Evolutionary conservation across 495 filamentous ascomycete species (phyloP), one percentile per base, ranked within the genome.

Genomic region (Neurospora intermedia): DNA sequence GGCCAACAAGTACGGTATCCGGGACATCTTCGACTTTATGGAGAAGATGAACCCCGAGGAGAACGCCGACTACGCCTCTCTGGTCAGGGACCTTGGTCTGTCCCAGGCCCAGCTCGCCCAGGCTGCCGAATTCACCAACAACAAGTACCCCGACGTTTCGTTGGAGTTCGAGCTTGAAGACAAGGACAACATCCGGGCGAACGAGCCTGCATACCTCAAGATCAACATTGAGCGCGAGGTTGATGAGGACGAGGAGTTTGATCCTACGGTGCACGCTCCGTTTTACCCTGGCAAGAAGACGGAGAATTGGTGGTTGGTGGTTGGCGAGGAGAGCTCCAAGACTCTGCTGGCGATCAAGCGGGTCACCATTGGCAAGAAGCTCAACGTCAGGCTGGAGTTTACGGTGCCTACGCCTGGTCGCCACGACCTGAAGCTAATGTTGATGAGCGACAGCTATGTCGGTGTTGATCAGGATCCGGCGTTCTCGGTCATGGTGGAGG

Each of bases 391-490:
- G 79, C 84, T 99, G 70, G 94, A 98, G 82, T 97, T 92, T 83
- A 91, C 93, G 8, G 91, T 98, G 73, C 94, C 93, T 38, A 90
- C 89, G 43, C 88, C 92, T 70, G 96, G 96, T 41, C 87, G 93
- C 76, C 92, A 97, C 82, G 90, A 96, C 71, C 82, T 99, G 79
- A 97, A 93, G 78, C 85, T 98, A 72, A 97, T 92, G 82, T 85
- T 98, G 81, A 97, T 99, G 93, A 93, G 96, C 80, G 96, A 99
- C 82, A 97, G 93, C 81, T 99, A 98, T 82, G 88, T 97, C 20
- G 96, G 96, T 8, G 94, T 99, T 59, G 96, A 99, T 84, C 96
- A 98, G 80, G 96, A 96, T 71, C 96, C 94, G 43, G 88, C 88
- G 3, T 97, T 99, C 79, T 90, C 87, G 69, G 90, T 98, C 41